phyloP scores from a whole-genome alignment of 78 protist species.

The Polysphondylium violaceum region DNA sequence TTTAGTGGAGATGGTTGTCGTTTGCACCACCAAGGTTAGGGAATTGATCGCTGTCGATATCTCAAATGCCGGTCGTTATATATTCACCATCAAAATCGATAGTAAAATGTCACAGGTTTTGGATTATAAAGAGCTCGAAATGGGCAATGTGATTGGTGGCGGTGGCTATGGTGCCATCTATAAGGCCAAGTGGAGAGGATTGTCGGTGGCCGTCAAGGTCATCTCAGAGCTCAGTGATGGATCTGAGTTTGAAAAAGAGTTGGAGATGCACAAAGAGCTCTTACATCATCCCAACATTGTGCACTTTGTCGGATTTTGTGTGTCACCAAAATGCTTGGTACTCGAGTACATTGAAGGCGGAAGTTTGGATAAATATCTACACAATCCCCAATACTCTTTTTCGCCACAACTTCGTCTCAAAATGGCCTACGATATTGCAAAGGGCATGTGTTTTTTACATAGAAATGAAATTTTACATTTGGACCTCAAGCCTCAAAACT shows the following conservation, averaged over 20 bases:
- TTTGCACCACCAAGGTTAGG: constrained; percentile 62
- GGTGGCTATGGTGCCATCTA: constrained; percentile 80
- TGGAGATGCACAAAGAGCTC: constrained; percentile 75
- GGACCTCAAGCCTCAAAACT: constrained; percentile 81
- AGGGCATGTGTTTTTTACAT: constrained; percentile 81
- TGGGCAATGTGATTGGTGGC: constrained; percentile 61
- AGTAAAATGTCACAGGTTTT: constrained; percentile 73
- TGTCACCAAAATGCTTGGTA: constrained; percentile 56
- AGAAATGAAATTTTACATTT: constrained; percentile 76
- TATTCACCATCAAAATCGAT: constrained; percentile 56
- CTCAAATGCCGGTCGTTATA: constrained; percentile 18
- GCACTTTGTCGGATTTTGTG: constrained; percentile 79
- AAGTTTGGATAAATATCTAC: constrained; percentile 59
- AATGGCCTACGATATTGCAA: constrained; percentile 78
- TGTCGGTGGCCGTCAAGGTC: constrained; percentile 46
- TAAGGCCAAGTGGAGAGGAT: constrained; percentile 66
- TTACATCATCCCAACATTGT: constrained; percentile 77
- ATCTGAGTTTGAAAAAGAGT: constrained; percentile 71
- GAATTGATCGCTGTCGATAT: constrained; percentile 62
- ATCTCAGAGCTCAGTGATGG: constrained; percentile 55
- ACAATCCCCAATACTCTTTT: constrained; percentile 23
- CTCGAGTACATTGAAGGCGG: constrained; percentile 74
- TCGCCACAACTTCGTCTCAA: constrained; percentile 58
- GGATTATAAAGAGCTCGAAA: constrained; percentile 61
- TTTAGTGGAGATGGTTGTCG: constrained; percentile 48